phyloP scores from a whole-genome alignment of 1,284 basidiomycete genomes.

The Exsudoporus floridanus region DNA sequence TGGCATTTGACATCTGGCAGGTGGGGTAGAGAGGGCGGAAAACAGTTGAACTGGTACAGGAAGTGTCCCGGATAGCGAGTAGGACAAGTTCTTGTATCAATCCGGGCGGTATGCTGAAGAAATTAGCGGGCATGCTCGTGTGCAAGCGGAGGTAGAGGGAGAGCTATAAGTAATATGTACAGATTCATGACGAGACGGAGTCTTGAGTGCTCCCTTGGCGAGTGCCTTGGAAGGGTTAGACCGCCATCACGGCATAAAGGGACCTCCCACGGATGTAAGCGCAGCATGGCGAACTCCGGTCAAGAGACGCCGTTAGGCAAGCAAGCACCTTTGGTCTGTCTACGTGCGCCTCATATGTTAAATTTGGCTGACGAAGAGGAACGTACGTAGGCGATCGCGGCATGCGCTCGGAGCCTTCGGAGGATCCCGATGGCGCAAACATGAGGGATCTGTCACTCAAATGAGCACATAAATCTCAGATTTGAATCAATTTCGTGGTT shows the following conservation, averaged over 20 bases:
- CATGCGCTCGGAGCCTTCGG: constrained; percentile 24
- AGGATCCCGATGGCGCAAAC: constrained; percentile 23
- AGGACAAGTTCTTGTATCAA: constrained; percentile 39
- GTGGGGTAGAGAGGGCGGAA: constrained; percentile 35
- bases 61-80: constrained; percentile 27
- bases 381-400: constrained; percentile 24
- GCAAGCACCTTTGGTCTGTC: background rate
- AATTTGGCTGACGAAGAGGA: constrained; percentile 14
- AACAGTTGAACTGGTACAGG: constrained; percentile 36
- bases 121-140: constrained; percentile 26
- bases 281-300: constrained; percentile 14
- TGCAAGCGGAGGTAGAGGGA: constrained; percentile 16
- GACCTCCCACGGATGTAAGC: constrained; percentile 29
- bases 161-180: constrained; percentile 28
- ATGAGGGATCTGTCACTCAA: constrained; percentile 18
- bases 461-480: constrained; percentile 33
- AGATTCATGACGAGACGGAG: constrained; percentile 29
- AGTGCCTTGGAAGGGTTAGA: constrained; percentile 27
- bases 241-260: constrained; percentile 32
- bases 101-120: constrained; percentile 34
- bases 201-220: constrained; percentile 15
- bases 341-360: constrained; percentile 13
- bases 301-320: constrained; percentile 21
- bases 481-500: constrained; percentile 21
- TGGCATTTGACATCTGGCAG: constrained; percentile 35